Conservation (phyloP, 78 protist species). For the slime mould (Dictyostelium discoideum) region DNA sequence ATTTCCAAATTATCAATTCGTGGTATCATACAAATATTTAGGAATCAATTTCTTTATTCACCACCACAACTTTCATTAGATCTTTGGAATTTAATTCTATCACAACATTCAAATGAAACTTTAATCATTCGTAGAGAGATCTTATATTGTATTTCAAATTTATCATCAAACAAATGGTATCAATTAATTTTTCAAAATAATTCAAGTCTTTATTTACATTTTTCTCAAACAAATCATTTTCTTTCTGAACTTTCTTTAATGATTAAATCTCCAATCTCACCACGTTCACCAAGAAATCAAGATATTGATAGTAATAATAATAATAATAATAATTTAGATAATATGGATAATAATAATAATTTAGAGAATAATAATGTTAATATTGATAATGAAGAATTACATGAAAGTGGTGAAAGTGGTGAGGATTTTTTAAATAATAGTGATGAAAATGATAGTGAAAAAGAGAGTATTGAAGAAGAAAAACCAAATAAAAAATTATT, state of each 20-base stretch:
- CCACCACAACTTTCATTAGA: slow-evolving; percentile 29
- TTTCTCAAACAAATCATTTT: slow-evolving; percentile 24
- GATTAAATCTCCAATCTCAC: slow-evolving; percentile 39
- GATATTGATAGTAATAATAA: neutral
- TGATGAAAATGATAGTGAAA: neutral
- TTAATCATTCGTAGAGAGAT: slow-evolving; percentile 38
- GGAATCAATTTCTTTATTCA: neutral
- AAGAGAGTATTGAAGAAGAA: neutral
- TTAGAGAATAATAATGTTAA: neutral
- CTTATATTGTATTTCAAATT: neutral
- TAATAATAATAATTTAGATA: neutral
- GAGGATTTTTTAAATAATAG: neutral
- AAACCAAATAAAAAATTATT: neutral
- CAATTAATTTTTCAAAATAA: slow-evolving; percentile 27
- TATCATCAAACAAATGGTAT: slow-evolving; percentile 66
- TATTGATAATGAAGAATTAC: neutral
- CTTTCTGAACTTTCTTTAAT: slow-evolving; percentile 35
- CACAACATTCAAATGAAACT: slow-evolving; percentile 48
- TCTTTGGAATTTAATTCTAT: slow-evolving; percentile 14
- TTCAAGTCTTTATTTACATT: slow-evolving; percentile 38
- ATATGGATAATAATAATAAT: neutral
- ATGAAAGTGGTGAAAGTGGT: neutral
- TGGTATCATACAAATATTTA: slow-evolving; percentile 38
- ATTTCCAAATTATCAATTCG: neutral
- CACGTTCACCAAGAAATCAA: slow-evolving; percentile 5